Conservation (phyloP, 345 rosid species). For the Reutealis trisperma region DNA sequence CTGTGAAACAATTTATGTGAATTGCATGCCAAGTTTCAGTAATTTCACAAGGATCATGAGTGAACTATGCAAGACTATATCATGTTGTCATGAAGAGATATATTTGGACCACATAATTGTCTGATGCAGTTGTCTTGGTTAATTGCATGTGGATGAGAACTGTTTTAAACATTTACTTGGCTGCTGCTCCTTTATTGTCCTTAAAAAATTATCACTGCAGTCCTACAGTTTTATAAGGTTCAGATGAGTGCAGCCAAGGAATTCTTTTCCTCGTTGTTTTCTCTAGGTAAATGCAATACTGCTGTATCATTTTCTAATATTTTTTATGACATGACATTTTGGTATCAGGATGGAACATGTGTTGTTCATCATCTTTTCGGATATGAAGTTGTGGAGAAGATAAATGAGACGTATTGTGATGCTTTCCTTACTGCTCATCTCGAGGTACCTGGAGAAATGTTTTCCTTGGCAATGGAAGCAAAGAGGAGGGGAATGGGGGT, state of each 20-base stretch:
- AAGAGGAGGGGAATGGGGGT: constrained; percentile 94
- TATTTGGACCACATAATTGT: background rate
- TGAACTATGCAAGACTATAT: background rate
- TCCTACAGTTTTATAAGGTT: background rate
- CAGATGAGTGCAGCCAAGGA: background rate
- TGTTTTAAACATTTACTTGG: background rate
- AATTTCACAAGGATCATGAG: background rate
- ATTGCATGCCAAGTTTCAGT: background rate
- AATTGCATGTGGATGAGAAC: background rate
- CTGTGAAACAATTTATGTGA: background rate
- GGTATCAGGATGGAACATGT: constrained; percentile 80
- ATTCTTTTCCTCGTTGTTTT: background rate
- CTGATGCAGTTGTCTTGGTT: background rate
- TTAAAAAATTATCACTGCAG: background rate
- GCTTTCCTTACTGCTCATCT: constrained; percentile 95
- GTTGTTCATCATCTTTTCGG: constrained; percentile 95
- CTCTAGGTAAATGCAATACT: background rate
- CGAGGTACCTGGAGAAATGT: constrained; percentile 99
- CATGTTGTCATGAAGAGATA: background rate
- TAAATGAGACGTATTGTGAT: constrained; percentile 82
- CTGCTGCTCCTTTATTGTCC: background rate
- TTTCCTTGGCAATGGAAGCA: constrained; percentile 93
- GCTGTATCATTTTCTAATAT: background rate
- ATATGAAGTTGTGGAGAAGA: constrained; percentile 82
- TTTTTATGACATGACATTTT: constrained; percentile 10